phyloP scores from a whole-genome alignment of 2,329 filamentous ascomycete genomes.

The Colletotrichum gloeosporioides region DNA sequence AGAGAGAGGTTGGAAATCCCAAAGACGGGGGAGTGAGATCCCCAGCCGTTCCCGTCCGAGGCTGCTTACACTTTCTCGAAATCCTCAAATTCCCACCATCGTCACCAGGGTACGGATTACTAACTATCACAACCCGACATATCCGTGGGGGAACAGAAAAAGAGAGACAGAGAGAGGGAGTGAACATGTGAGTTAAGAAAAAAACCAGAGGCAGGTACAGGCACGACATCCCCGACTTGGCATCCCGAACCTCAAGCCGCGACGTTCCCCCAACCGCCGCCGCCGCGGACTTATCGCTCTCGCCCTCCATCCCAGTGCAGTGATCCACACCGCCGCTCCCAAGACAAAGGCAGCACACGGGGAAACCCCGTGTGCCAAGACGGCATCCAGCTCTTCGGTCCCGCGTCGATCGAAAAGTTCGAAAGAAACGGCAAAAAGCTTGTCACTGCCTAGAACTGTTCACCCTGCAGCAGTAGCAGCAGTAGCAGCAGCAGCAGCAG shows the following conservation, averaged over 20 bases:
- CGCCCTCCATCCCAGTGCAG: not conserved
- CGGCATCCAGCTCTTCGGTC: not conserved
- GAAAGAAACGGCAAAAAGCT: not conserved
- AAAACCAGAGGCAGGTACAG: not conserved
- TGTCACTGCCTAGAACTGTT: not conserved
- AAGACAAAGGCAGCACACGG: not conserved
- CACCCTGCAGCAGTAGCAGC: not conserved
- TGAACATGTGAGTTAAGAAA: not conserved
- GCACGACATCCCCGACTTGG: not conserved
- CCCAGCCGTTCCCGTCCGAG: not conserved
- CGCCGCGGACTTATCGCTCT: not conserved
- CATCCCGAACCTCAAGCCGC: not conserved
- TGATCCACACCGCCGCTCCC: constrained; percentile 5
- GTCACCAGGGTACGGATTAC: not conserved
- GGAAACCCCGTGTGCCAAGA: not conserved
- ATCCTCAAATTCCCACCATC: not conserved
- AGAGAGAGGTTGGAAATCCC: not conserved
- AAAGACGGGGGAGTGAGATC: not conserved
- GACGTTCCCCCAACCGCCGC: not conserved
- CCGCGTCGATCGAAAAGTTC: not conserved
- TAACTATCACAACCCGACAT: not conserved
- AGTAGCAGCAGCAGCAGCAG: not conserved
- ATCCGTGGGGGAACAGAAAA: not conserved
- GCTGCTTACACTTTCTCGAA: not conserved
- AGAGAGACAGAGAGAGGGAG: not conserved